These are phyloP conservation scores for Cladophialophora chaetospira DNA, from an alignment of 2,329 filamentous ascomycete species.

Conservation along the genomic window DNA sequence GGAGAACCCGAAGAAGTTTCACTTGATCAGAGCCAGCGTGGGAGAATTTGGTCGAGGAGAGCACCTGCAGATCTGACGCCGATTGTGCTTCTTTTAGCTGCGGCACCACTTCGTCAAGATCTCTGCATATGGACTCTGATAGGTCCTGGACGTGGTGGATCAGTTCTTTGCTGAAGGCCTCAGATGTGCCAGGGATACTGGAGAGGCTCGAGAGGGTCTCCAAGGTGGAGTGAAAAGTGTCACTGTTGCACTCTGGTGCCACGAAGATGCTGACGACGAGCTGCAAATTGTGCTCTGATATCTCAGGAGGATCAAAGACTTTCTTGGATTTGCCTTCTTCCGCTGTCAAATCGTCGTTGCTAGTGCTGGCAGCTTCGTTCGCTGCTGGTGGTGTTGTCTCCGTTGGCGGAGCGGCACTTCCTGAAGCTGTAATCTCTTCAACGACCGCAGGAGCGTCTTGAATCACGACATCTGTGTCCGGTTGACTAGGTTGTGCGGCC, in stretches of 20 bases:
- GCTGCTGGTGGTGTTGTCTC: slow-evolving; percentile 34
- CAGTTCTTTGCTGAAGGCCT: slow-evolving; percentile 88
- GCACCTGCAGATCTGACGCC: slow-evolving; percentile 91
- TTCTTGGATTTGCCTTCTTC: slow-evolving; percentile 59
- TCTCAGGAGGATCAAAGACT: slow-evolving; percentile 74
- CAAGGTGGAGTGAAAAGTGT: slow-evolving; percentile 96
- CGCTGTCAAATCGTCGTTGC: slow-evolving; percentile 34
- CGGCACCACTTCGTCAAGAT: slow-evolving; percentile 80
- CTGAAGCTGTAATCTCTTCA: slow-evolving; percentile 1
- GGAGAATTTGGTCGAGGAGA: slow-evolving; percentile 93
- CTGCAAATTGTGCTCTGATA: slow-evolving; percentile 85
- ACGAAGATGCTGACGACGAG: slow-evolving; percentile 97
- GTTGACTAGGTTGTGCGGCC: slow-evolving; percentile 41
- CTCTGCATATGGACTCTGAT: slow-evolving; percentile 79
- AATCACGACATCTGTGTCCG: slow-evolving; percentile 28
- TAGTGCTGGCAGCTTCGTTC: slow-evolving; percentile 32
- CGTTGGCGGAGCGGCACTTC: slow-evolving; percentile 26
- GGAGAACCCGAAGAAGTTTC: slow-evolving; percentile 87
- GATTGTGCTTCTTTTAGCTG: slow-evolving; percentile 85
- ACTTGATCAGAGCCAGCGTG: slow-evolving; percentile 95
- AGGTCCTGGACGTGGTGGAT: slow-evolving; percentile 82
- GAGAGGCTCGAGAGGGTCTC: slow-evolving; percentile 99
- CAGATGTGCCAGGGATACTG: slow-evolving; percentile 84
- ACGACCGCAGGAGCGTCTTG: slow-evolving; percentile 33
- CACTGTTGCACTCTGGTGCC: slow-evolving; percentile 92